Evolutionary conservation across 2,329 filamentous ascomycete genomes (phyloP).

Genomic region (Colletotrichum eremochloae): DNA sequence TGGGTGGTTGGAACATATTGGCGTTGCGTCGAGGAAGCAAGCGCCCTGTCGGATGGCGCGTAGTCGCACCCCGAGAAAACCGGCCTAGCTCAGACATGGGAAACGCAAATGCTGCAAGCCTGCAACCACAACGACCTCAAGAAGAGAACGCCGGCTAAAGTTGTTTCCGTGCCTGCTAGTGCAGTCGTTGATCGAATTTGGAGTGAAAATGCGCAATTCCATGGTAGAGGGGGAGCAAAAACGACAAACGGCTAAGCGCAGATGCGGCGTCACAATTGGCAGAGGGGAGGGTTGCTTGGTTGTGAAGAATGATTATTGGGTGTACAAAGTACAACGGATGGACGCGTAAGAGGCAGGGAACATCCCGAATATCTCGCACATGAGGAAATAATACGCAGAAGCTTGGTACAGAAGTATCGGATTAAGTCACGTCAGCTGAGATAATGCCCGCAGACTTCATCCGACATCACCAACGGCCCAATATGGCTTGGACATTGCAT

Average conservation of each 20-base stretch:
- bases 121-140: slow-evolving; percentile 14
- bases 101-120: slow-evolving; percentile 6
- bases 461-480: background rate
- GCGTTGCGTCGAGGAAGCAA: slow-evolving; percentile 17
- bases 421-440: slow-evolving; percentile 21
- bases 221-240: background rate
- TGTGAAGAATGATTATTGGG: background rate
- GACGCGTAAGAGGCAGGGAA: slow-evolving; percentile 4
- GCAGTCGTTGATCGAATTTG: slow-evolving; percentile 17
- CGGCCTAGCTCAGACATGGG: background rate
- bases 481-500: slow-evolving; percentile 10
- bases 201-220: slow-evolving; percentile 13
- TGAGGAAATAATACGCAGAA: background rate
- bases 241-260: slow-evolving; percentile 10
- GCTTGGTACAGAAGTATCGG: background rate
- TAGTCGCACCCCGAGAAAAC: slow-evolving; percentile 27
- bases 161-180: background rate
- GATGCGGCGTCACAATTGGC: slow-evolving; percentile 4
- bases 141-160: background rate
- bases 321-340: background rate
- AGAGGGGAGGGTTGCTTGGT: background rate
- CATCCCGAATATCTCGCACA: background rate
- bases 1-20: slow-evolving; percentile 17
- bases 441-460: slow-evolving; percentile 5
- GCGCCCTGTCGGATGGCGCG: slow-evolving; percentile 6